Base-by-base conservation (phyloP, 2,329 filamentous ascomycete species). In the Penicillium sp. region DNA sequence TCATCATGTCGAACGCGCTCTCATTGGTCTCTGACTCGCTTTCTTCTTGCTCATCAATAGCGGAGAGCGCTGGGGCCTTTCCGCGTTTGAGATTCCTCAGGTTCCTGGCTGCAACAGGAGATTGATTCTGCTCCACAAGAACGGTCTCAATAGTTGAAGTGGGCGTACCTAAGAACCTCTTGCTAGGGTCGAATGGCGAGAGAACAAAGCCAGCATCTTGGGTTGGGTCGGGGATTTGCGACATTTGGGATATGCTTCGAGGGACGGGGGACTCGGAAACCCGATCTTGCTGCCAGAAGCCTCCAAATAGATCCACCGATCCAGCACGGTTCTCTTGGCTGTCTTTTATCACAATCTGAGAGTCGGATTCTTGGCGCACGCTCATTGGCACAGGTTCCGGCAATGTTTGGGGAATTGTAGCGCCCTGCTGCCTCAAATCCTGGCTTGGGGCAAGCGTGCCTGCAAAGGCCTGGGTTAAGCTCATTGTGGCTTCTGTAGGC, bases 381-480 rank as follows among this genome's bases (percentile, higher is more conserved):
- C 84, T 84, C 3, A 89, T 87, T 74, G 88, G 72, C 9, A 76
- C 76, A 26, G 84, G 85, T 15, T 83, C 82, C n/a, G 85, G 83
- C 21, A 86, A 72, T 3, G 73, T 71, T 45, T 70, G 68, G 1
- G 67, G 75, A 48, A 86, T 83, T 21, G 80, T 79, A 9, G 84
- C 85, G 64, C 85, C 82, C 64, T 82, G 76, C 62, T 83, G 72
- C 17, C 68, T 73, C 17, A 76, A 76, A 3, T 75, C 73, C 53
- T 84, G 78, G 62, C 82, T 81, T 44, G 86, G 88, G 52, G 91
- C 92, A 87, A 97, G 90, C 1, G 93, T 97, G 13, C 92, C 92
- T 5, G 91, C 91, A 73, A 97, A 97, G 65, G 95, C 94, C 70
- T 97, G 93, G 0, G 92, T 96, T 49, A 97, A 83, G 9, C 92